phyloP scores from a whole-genome alignment of 768 basidiomycete genomes.

The Trametes villosa region DNA sequence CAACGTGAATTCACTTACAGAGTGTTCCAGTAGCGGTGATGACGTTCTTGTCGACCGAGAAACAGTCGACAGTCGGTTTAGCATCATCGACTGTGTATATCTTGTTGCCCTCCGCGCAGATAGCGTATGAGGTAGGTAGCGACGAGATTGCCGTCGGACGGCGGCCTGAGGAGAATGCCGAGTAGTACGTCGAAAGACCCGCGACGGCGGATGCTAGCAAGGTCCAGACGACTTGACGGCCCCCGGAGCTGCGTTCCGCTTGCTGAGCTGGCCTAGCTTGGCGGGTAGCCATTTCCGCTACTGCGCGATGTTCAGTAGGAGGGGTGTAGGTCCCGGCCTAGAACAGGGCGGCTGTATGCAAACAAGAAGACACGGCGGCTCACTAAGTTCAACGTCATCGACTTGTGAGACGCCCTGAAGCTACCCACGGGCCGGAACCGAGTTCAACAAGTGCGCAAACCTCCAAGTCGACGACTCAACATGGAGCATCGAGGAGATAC shows the following conservation, averaged over 20 bases:
- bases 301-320: neutral
- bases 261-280: neutral
- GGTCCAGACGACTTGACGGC: constrained; percentile 16
- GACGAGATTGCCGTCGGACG: neutral
- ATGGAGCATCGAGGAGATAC: too few species aligned
- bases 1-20: constrained; percentile 40
- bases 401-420: too few species aligned
- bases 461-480: too few species aligned
- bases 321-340: neutral
- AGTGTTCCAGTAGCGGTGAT: constrained; percentile 55
- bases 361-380: too few species aligned
- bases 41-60: constrained; percentile 53
- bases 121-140: constrained; percentile 46
- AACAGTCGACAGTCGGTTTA: constrained; percentile 59
- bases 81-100: constrained; percentile 74
- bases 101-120: constrained; percentile 56
- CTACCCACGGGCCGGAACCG: too few species aligned
- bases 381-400: too few species aligned
- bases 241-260: neutral
- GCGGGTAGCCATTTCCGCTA: neutral
- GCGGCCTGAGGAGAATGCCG: constrained; percentile 3
- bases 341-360: neutral
- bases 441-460: too few species aligned
- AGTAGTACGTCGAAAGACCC: constrained; percentile 21
- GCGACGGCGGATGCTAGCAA: constrained; percentile 22